Base-by-base conservation (phyloP, 2,329 filamentous ascomycete genomes). In the Trichoderma sp. region DNA sequence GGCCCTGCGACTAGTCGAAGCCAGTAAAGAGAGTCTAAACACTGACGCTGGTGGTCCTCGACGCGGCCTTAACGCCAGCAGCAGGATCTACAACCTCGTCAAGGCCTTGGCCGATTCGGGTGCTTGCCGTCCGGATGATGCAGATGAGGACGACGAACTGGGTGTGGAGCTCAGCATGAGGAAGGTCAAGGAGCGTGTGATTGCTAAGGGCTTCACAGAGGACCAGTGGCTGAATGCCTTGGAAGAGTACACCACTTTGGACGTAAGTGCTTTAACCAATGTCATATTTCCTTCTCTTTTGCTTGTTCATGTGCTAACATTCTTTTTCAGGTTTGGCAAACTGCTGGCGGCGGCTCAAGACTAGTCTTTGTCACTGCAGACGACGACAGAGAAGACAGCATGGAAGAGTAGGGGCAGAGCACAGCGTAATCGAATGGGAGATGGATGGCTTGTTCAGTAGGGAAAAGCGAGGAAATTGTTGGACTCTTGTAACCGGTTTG, bases 191-290 rank as follows among this genome's bases (percentile, higher is more conserved):
- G 95, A 98, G 82, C 86, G 96, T 75, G 94, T 99, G 34, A 87
- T 98, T 77, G 96, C 95, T 68, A 98, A 97, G 87, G 96, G 96
- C 3, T 99, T 98, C 82, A 99, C 95, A 0, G 92, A 94, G 75
- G 94, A 98, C 82, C 95, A 99, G 82, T 94, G 97, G 84, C 87
- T 93, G 78, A 88, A 89, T 76, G 92, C 95, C 24, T 86, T 99
- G 79, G 92, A 97, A 74, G 95, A 97, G 84, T 98, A 99, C 82
- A 91, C 93, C 3, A 86, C 89, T 75, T 84, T 97, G 73, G 93
- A 97, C 85, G 96, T 98, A 86, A 93, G 95, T 91, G 6, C 34
- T 26, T 36, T 14, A 11, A 4, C 3, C 75, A 78, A 21, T 32
- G 14, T n/a, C 24, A 8, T 24, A 32, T 30, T 15, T 14, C 12